phyloP scores from a whole-genome alignment of 441 rosid genomes.

The Hypseocharis bilobata region DNA sequence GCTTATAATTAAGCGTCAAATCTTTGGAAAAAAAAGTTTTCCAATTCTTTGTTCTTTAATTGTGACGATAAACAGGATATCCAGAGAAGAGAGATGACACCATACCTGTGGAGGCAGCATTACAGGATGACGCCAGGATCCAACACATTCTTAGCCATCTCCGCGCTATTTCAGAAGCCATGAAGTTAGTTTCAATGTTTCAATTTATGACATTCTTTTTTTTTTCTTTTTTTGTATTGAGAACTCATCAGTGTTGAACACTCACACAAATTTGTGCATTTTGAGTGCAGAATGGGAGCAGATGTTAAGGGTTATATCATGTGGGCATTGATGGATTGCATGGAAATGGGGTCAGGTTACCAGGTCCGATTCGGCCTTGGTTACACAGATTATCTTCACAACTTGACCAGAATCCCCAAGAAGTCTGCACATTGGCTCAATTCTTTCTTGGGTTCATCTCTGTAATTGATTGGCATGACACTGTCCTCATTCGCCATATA shows the following conservation, averaged over 20 bases:
- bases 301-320: neutral
- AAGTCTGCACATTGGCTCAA: neutral
- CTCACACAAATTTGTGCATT: too few relatives aligned
- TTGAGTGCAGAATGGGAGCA: neutral
- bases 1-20: too few relatives aligned
- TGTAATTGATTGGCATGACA: too few relatives aligned
- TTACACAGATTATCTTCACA: neutral
- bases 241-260: too few relatives aligned
- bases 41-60: too few relatives aligned
- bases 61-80: neutral
- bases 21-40: too few relatives aligned
- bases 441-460: neutral
- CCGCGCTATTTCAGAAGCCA: neutral
- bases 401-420: neutral
- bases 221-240: too few relatives aligned
- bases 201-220: too few relatives aligned
- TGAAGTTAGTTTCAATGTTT: conserved; percentile 2
- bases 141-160: neutral
- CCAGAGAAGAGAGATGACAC: conserved; percentile 2
- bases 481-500: too few relatives aligned
- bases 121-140: neutral
- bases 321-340: neutral
- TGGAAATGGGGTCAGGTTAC: neutral
- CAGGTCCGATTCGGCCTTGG: neutral
- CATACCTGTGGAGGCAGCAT: neutral